Conservation (phyloP, 805 yeast genomes). For the Metschnikowia lunata region DNA sequence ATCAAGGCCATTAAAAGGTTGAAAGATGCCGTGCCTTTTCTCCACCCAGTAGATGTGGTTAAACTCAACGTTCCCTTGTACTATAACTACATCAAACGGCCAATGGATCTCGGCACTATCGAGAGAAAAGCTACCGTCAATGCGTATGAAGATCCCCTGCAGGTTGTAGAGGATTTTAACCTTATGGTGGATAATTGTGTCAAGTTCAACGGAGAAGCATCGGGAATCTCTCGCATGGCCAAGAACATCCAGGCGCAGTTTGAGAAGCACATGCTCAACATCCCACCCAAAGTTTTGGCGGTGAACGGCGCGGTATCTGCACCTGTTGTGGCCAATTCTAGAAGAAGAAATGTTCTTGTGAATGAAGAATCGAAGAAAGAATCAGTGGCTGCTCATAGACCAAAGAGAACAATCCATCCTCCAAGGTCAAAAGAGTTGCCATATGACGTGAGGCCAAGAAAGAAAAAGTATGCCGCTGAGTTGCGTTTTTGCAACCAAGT, state of each 20-base stretch:
- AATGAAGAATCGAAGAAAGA: conserved; percentile 52
- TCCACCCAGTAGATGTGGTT: conserved; percentile 84
- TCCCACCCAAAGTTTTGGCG: conserved; percentile 60
- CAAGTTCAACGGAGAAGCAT: conserved; percentile 77
- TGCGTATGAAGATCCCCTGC: conserved; percentile 68
- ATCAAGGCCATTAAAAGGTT: conserved; percentile 83
- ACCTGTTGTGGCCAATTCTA: conserved; percentile 13
- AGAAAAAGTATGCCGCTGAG: conserved; percentile 87
- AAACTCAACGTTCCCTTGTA: conserved; percentile 89
- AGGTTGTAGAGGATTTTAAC: conserved; percentile 73
- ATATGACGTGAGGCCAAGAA: conserved; percentile 84
- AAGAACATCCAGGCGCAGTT: conserved; percentile 85
- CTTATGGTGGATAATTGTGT: conserved; percentile 80
- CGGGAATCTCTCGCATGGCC: conserved; percentile 89
- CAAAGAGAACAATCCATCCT: conserved; percentile 94
- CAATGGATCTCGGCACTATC: conserved; percentile 92
- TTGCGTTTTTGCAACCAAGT: conserved; percentile 80
- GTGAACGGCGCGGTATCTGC: conserved; percentile 12
- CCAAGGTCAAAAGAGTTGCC: conserved; percentile 93
- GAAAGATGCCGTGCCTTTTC: conserved; percentile 88
- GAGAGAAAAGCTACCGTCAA: conserved; percentile 69
- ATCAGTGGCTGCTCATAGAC: conserved; percentile 73
- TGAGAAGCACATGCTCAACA: conserved; percentile 85
- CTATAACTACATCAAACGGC: conserved; percentile 74
- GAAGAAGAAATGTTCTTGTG: conserved; percentile 21